Conservation (phyloP, 2,329 filamentous ascomycete species). For the Chaetomium olivaceum region DNA sequence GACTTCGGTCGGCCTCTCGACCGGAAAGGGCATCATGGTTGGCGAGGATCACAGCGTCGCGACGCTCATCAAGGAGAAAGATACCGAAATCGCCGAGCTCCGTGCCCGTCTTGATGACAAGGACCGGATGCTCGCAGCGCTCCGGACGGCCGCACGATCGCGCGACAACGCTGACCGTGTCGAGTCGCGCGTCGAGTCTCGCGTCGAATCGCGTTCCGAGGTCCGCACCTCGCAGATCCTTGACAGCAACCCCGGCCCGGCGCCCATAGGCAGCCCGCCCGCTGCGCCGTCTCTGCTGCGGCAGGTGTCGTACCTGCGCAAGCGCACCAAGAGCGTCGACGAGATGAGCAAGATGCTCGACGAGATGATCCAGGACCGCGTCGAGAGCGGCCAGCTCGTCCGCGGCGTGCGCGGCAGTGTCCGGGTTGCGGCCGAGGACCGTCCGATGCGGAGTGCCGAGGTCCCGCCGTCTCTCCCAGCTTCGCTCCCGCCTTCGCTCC, state of each 20-base stretch:
- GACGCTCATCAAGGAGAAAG: conserved; percentile 78
- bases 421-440: conserved; percentile 46
- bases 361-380: conserved; percentile 91
- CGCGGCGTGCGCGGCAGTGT: conserved; percentile 68
- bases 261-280: conserved; percentile 32
- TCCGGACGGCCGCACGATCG: conserved; percentile 82
- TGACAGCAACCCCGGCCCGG: conserved; percentile 37
- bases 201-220: conserved; percentile 35
- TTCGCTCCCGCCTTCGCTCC: conserved; percentile 33
- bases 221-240: conserved; percentile 39
- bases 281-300: conserved; percentile 34
- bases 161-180: conserved; percentile 73
- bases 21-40: conserved; percentile 64
- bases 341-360: conserved; percentile 93
- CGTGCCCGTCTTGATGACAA: conserved; percentile 89
- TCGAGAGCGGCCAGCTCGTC: conserved; percentile 72
- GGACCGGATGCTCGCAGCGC: conserved; percentile 85
- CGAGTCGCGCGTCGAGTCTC: conserved; percentile 31
- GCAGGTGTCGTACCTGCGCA: conserved; percentile 44
- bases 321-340: conserved; percentile 70
- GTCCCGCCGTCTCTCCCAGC: not conserved
- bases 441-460: not conserved
- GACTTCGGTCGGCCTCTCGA: conserved; percentile 71
- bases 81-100: conserved; percentile 89
- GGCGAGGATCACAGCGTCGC: conserved; percentile 77